Evolutionary conservation across 495 filamentous ascomycete species (phyloP), one percentile per base, ranked within the genome.

Genomic region (Podospora conica): DNA sequence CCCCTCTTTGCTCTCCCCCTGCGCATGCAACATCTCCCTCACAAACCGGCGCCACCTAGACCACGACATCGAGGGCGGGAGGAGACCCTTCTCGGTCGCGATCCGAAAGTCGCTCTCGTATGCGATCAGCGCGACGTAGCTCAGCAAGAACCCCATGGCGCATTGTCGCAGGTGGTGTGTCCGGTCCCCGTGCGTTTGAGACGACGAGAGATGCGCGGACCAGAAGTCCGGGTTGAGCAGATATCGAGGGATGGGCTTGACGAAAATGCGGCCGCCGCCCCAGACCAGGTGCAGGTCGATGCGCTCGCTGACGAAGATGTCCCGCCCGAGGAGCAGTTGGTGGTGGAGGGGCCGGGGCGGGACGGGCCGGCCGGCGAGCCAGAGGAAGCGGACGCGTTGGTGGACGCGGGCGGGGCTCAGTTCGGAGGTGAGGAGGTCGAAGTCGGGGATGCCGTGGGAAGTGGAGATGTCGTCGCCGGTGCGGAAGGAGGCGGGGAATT

Each of bases 321-420:
- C 64, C 8, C 68, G 68, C 7, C 58, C 61, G 23, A 68, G 71
- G n/a, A 79, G 62, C 20, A 75, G 48, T 57, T 86, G 83, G 61
- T 78, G 73, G 66, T 84, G 79, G 23, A 86, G 74, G 18, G 81
- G 74, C 12, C 78, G 79, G 1, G 84, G 78, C 1, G 78, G 75
- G 67, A 78, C 73, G 15, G 82, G 81, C 3, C 74, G 73, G 7
- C 84, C 81, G 29, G 74, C 81, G 1, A 85, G 53, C 84, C 84
- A 84, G 21, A 86, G 76, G 59, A 72, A 77, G 28, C 70, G 61
- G 55, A 77, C 67, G 9, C 80, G 67, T 9, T 68, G 55, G 40
- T 80, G 77, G 20, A 84, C 68, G 40, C 68, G 73, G 10, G 67
- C 22, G 53, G 77, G 73, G 55, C 69, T 55, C 9, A 78, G 71